Evolutionary conservation across 2,329 filamentous ascomycete genomes (phyloP), one percentile per base, ranked within the genome.

Genomic region (Sarocladium kiliense): DNA sequence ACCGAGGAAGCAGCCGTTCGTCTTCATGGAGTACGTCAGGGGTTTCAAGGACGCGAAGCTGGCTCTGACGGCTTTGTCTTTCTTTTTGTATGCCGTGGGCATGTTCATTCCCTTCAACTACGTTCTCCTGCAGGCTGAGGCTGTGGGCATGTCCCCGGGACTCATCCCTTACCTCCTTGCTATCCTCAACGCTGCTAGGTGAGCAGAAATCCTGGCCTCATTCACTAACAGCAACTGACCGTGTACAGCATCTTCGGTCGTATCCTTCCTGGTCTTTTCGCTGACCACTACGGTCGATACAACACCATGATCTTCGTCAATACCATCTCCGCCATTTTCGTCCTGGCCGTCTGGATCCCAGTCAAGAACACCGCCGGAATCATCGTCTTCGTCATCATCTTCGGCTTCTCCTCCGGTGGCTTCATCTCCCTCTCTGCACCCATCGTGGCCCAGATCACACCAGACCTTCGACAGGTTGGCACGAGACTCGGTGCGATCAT

Each of bases 371-470:
- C 84, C 10, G 77, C 78, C 0, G 77, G 80, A 1, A 80, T 86
- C 56, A 77, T 89, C 51, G 74, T 83, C 34, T 90, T 88, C 66
- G 77, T 80, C 12, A 74, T 79, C n/a, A 68, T 89, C 6, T 91
- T 87, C 60, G 88, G 87, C 18, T 88, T 90, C 65, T 78, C 78
- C 14, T 85, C 82, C 0, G 88, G 87, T 12, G 81, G 81, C 2
- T 87, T 85, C 61, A 80, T 88, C 34, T 81, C 81, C 0, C 71
- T 90, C 18, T 74, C 75, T 0, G 84, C 87, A 0, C 78, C 85
- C 0, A 72, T 88, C 14, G 74, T 91, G 21, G 86, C 85, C 1
- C 86, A 91, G 63, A 87, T 91, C 58, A 85, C 81, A 1, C 47
- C 47, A 5, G 85, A 88, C 45, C 79, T 89, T 36, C 75, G 81